Conservation (phyloP, 1,139 yeast genomes). For the Nakaseomyces uthaithaninus region DNA sequence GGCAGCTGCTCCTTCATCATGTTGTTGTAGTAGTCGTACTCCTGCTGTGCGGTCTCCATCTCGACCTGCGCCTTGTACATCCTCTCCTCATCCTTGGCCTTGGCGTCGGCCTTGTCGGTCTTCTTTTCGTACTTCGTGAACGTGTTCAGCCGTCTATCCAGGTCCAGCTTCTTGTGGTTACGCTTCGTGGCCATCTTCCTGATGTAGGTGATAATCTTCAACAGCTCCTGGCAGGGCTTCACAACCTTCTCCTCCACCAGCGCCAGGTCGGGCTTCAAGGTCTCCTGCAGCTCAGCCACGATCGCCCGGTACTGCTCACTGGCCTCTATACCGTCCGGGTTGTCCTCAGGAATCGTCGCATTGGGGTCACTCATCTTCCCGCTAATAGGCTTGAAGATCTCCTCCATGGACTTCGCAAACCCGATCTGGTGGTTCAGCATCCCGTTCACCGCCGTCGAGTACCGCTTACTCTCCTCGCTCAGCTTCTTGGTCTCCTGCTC, state of each 20-base stretch:
- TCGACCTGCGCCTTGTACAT: conserved; percentile 85
- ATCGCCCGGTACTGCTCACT: conserved; percentile 85
- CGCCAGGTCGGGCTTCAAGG: conserved; percentile 86
- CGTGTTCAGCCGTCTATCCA: conserved; percentile 73
- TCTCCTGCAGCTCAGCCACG: conserved; percentile 75
- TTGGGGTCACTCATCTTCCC: conserved; percentile 89
- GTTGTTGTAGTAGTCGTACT: conserved; percentile 90
- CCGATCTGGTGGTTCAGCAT: conserved; percentile 91
- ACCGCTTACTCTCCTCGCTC: conserved; percentile 82
- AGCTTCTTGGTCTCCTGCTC: conserved; percentile 84
- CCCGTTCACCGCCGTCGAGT: conserved; percentile 83
- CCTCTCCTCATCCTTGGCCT: conserved; percentile 83
- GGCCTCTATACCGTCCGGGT: conserved; percentile 93
- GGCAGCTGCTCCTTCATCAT: conserved; percentile 89
- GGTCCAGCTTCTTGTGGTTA: conserved; percentile 88
- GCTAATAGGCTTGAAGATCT: conserved; percentile 89
- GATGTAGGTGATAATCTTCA: conserved; percentile 70
- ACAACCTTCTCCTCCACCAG: conserved; percentile 85
- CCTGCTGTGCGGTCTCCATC: conserved; percentile 85
- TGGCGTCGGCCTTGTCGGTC: conserved; percentile 58
- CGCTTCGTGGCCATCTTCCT: conserved; percentile 93
- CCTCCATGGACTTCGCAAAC: conserved; percentile 88
- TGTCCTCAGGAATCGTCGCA: conserved; percentile 78
- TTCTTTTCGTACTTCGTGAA: conserved; percentile 58
- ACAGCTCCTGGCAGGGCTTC: conserved; percentile 83